Percentiles rank a stretch among this genome's conserved stretches.
Conservation (phyloP, 2,329 filamentous ascomycete genomes). For the Hymenoscyphus infarciens region DNA sequence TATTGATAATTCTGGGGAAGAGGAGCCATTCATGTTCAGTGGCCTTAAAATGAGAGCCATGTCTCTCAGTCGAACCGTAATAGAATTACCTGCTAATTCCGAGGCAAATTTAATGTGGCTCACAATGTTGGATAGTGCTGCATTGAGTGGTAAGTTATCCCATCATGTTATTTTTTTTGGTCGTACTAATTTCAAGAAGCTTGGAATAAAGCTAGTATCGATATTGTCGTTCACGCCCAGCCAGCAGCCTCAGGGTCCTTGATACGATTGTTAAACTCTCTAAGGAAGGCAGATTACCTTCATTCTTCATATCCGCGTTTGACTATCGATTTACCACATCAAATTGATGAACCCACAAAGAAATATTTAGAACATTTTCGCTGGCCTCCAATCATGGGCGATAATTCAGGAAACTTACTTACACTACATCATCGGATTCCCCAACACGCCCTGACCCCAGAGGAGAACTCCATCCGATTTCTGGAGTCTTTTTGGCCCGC, state of each 20-base stretch:
- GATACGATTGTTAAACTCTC: constrained; percentile 71
- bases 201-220: constrained; percentile 75
- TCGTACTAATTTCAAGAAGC: constrained; percentile 43
- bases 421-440: constrained; percentile 73
- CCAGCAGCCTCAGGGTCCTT: constrained; percentile 69
- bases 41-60: constrained; percentile 55
- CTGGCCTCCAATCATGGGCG: constrained; percentile 56
- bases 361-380: constrained; percentile 59
- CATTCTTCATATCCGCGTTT: constrained; percentile 67
- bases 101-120: constrained; percentile 71
- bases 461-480: constrained; percentile 71
- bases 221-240: constrained; percentile 79
- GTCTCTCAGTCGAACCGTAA: constrained; percentile 56
- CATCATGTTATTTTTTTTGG: background rate
- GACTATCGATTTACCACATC: constrained; percentile 76
- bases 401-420: constrained; percentile 49
- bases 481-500: constrained; percentile 86
- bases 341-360: constrained; percentile 62
- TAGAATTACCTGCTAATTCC: constrained; percentile 67
- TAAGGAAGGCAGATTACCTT: constrained; percentile 72
- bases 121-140: constrained; percentile 68
- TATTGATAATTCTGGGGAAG: constrained; percentile 62
- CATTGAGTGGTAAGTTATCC: constrained; percentile 56
- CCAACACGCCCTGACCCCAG: constrained; percentile 54
- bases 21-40: constrained; percentile 65